Evolutionary conservation across 177 flowering plant genomes (phyloP), one percentile per base, ranked within the genome.

Genomic region (Vitis hybrid): DNA sequence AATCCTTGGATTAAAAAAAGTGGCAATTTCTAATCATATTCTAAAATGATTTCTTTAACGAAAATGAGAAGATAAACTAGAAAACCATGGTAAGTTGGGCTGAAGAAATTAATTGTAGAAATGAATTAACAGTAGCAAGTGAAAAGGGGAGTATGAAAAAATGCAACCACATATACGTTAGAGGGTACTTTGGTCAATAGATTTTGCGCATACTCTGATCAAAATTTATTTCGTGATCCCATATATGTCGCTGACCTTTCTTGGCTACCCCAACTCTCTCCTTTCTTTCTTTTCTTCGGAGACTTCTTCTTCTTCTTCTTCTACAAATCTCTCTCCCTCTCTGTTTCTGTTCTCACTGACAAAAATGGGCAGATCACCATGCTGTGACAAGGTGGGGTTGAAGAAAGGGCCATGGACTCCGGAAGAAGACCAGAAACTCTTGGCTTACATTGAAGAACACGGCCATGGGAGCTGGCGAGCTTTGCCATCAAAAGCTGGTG

Each of bases 371-470:
- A 67, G 94, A 74, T 81, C 96, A 60, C 97, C 97, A 0, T 91
- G 97, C 71, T 92, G 97, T 60, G 97, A 92, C 65, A 92, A 92
- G 65, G 85, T 88, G 4, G 96, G 97, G 6, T 72, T 92, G 84
- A 92, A 90, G 87, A 92, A 89, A 85, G 97, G 97, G 0, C 91
- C 94, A 56, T 92, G 97, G 97, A 89, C 96, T 3, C 96, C 96
- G 7, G 97, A 92, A 72, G 97, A 92, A 79, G 97, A 92, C 66
- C 92, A 90, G 76, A 92, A 90, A 66, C 95, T 92, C 74, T 80
- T 92, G 23, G 93, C 95, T 74, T 85, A 84, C 75, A 90, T 90
- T 34, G 91, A 92, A 72, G 87, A 87, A 76, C 86, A 92, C 64
- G 97, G 97, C 74, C 97, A 92, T 80, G 94, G 94, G 40, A 90